Evolutionary conservation across 257 asterid species (phyloP), one percentile per base, ranked within the genome.

Genomic region (Scutellaria baicalensis): DNA sequence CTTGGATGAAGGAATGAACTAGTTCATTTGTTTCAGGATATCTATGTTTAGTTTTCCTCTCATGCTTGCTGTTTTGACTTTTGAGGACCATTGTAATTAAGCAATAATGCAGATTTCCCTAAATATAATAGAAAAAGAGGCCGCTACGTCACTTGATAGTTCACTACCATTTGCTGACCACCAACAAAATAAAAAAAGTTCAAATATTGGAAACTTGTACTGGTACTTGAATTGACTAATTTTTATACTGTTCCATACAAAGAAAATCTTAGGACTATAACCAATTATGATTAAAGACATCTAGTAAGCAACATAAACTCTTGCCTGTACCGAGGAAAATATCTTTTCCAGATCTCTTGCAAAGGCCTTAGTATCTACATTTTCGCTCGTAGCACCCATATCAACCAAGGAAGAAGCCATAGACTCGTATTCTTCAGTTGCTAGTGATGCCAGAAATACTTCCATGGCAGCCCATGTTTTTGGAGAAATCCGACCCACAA

Each of bases 401-500:
- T 91, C 91, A 66, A 88, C 88, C 81, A 94, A 85, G 49, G 96
- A 89, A 74, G 97, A 84, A 40, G 99, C 96, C 99, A 94, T 94
- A 50, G 93, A 73, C 64, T 77, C 88, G 35, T 94, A 91, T 51
- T 91, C 95, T 84, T 84, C 93, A 49, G 93, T 84, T 63, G 90
- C 77, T 51, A 94, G 70, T 70, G 99, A 91, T 66, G 72, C 76
- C 83, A 94, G 82, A 80, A 94, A 94, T 65, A 79, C 74, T 81
- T 94, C 99, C 97, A 91, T 91, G 9, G 97, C 97, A 68, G 89
- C 78, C 99, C 99, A 94, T 55, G 99, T 94, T 78, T 87, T 89
- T 1, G 96, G 96, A 79, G 99, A 89, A 72, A 94, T 89, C 8
- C 96, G 94, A 47, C 99, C 99, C 67, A 93, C 99, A 71, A 93